phyloP scores from a whole-genome alignment of 2,329 filamentous ascomycete genomes.

The Zasmidium angulare region DNA sequence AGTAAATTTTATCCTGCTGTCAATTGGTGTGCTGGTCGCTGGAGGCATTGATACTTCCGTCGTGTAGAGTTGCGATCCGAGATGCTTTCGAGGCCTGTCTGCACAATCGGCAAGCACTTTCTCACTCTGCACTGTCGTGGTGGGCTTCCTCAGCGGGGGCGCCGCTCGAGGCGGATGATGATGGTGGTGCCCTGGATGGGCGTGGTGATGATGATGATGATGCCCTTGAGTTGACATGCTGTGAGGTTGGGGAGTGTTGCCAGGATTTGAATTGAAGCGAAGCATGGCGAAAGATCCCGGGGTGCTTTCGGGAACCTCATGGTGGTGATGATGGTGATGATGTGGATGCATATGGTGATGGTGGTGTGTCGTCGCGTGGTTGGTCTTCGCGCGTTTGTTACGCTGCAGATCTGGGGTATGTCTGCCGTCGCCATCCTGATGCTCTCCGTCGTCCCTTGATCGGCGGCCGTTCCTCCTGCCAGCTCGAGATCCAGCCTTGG shows the following conservation, averaged over 20 bases:
- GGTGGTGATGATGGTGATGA: slow-evolving; percentile 41
- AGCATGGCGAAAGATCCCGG: slow-evolving; percentile 32
- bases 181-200: slow-evolving; percentile 37
- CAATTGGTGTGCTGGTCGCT: slow-evolving; percentile 36
- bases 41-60: slow-evolving; percentile 57
- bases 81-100: slow-evolving; percentile 70
- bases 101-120: slow-evolving; percentile 71
- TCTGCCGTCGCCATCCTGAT: slow-evolving; percentile 51
- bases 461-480: slow-evolving; percentile 62
- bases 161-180: slow-evolving; percentile 37
- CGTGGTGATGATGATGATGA: slow-evolving; percentile 38
- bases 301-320: slow-evolving; percentile 29
- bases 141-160: slow-evolving; percentile 54
- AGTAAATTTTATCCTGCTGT: slow-evolving; percentile 58
- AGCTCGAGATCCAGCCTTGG: slow-evolving; percentile 41
- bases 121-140: slow-evolving; percentile 66
- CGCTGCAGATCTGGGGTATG: slow-evolving; percentile 49
- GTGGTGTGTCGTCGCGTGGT: slow-evolving; percentile 56
- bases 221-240: slow-evolving; percentile 20
- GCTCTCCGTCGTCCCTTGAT: slow-evolving; percentile 71
- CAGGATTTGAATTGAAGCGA: slow-evolving; percentile 28
- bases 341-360: slow-evolving; percentile 57
- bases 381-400: slow-evolving; percentile 62
- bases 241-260: background rate
- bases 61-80: slow-evolving; percentile 82